Percentiles rank a stretch among this genome's conserved stretches.
phyloP scores from a whole-genome alignment of 768 basidiomycete species.

The Lanmaoa rubissima region DNA sequence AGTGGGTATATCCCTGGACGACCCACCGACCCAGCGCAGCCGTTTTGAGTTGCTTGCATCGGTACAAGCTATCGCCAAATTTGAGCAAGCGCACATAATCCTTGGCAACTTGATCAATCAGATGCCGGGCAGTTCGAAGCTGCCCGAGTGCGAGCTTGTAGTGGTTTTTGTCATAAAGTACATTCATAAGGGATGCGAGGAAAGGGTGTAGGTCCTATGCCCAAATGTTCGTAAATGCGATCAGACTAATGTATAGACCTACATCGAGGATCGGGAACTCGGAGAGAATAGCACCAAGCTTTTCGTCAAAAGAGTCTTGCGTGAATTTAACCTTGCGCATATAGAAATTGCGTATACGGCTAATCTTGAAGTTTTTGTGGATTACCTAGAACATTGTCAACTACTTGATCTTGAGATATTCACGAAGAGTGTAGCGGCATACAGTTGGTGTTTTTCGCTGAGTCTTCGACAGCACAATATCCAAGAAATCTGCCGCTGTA shows the following conservation, averaged over 20 bases:
- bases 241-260: conserved; percentile 33
- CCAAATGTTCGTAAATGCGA: conserved; percentile 3
- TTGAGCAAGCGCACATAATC: conserved; percentile 96
- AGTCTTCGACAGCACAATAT: conserved; percentile 91
- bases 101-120: conserved; percentile 96
- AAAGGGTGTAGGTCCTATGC: conserved; percentile 90
- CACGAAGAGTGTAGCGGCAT: conserved; percentile 2
- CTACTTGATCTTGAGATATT: conserved; percentile 1
- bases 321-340: conserved; percentile 99
- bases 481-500: conserved; percentile 90
- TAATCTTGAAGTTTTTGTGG: conserved; percentile 99
- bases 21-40: conserved; percentile 95
- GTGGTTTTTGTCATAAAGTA: conserved; percentile 99
- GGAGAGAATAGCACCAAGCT: conserved; percentile 85
- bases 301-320: conserved; percentile 95
- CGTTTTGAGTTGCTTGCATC: conserved; percentile 97
- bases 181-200: conserved; percentile 93
- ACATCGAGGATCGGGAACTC: conserved; percentile 99
- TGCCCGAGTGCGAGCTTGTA: conserved; percentile 99
- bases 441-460: conserved; percentile 98
- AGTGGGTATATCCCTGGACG: not conserved
- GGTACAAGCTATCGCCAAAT: conserved; percentile 96
- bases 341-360: conserved; percentile 95
- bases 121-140: conserved; percentile 90
- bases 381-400: conserved; percentile 61